Conservation (phyloP, 2,329 filamentous ascomycete genomes). For the Colletotrichum musicola region DNA sequence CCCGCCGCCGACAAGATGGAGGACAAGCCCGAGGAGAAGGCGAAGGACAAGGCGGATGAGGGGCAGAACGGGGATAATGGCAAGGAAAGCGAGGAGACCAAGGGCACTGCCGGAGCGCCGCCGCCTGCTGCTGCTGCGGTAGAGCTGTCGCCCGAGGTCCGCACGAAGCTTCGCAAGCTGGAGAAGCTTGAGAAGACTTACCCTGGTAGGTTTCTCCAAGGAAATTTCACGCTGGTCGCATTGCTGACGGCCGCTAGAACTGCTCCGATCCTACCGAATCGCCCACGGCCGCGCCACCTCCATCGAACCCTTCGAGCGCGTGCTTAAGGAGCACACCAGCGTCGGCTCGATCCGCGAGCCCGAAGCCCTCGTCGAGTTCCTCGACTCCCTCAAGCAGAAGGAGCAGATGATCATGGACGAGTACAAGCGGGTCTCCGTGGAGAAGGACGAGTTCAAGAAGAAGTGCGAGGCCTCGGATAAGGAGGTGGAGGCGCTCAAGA, state of each 20-base stretch:
- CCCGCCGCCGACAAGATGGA: constrained; percentile 51
- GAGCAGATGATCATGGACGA: constrained; percentile 95
- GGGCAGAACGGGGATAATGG: constrained; percentile 43
- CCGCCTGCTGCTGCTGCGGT: constrained; percentile 41
- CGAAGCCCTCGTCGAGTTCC: constrained; percentile 86
- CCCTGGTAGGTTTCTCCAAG: constrained; percentile 68
- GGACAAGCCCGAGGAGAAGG: constrained; percentile 37
- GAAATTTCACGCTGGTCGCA: no score
- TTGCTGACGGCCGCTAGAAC: constrained; percentile 64
- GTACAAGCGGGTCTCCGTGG: constrained; percentile 85
- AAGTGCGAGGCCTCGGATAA: constrained; percentile 78
- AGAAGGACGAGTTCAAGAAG: constrained; percentile 84
- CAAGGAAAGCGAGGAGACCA: constrained; percentile 40
- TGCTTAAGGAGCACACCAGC: constrained; percentile 91
- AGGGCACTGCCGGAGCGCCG: constrained; percentile 38
- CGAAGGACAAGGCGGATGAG: constrained; percentile 41
- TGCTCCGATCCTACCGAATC: constrained; percentile 90
- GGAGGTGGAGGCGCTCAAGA: constrained; percentile 68
- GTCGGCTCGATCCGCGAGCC: constrained; percentile 90
- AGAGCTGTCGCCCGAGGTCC: constrained; percentile 81
- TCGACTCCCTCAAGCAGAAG: constrained; percentile 87
- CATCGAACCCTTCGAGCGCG: constrained; percentile 94
- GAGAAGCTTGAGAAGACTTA: constrained; percentile 92
- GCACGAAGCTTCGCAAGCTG: constrained; percentile 82
- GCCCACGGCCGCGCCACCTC: constrained; percentile 88